Evolutionary conservation across 2,329 filamentous ascomycete genomes (phyloP).

Genomic region (Chaetomium globosum): DNA sequence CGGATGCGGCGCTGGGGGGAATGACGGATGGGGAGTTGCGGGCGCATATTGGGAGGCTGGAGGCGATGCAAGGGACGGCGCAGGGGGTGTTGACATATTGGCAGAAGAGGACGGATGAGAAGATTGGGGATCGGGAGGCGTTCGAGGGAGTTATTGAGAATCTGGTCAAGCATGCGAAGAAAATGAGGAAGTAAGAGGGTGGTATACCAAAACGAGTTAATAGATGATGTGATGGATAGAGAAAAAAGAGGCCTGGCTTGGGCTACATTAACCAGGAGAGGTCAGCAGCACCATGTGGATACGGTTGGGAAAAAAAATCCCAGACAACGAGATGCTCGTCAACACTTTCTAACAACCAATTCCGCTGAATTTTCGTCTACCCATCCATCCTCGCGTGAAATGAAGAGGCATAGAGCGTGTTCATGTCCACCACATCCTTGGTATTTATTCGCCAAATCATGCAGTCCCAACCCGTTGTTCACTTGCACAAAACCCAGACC

Average conservation of each 20-base stretch:
- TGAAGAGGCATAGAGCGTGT: constrained; percentile 14
- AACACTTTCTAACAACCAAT: constrained; percentile 18
- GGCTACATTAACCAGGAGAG: neutral
- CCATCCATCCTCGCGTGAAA: constrained; percentile 18
- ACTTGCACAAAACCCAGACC: constrained; percentile 11
- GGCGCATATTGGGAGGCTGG: constrained; percentile 69
- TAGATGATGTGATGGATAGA: neutral
- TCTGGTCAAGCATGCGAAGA: constrained; percentile 85
- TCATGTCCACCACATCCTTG: constrained; percentile 14
- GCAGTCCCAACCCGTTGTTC: constrained; percentile 11
- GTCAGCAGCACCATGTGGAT: neutral
- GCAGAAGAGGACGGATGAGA: constrained; percentile 82
- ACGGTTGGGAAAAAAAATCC: neutral
- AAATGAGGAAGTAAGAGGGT: constrained; percentile 69
- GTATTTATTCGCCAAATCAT: constrained; percentile 12
- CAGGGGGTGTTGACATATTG: constrained; percentile 84
- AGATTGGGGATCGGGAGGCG: constrained; percentile 85
- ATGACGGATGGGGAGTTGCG: constrained; percentile 77
- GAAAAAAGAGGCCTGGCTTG: neutral
- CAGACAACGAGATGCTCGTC: constrained; percentile 6
- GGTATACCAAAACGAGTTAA: neutral
- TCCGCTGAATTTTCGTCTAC: constrained; percentile 29
- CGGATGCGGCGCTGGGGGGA: constrained; percentile 77
- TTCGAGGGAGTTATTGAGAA: constrained; percentile 98
- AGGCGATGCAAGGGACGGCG: constrained; percentile 70